These are phyloP conservation scores for Cyclotella atomus DNA, from an alignment of 108 stramenopile species.

Conservation along the genomic window DNA sequence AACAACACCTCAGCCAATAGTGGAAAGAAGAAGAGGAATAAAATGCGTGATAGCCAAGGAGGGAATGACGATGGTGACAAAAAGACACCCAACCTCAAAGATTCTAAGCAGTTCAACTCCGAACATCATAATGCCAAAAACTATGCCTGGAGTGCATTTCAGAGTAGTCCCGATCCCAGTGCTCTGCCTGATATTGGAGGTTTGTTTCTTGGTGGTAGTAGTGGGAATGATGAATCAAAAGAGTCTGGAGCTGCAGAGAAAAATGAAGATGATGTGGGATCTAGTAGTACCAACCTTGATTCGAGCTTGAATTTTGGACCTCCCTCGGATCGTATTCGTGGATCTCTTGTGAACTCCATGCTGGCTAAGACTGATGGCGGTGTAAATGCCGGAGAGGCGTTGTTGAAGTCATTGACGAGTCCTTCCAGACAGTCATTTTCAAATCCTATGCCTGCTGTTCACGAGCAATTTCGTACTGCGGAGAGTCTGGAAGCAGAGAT, in stretches of 20 bases:
- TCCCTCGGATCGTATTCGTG: constrained; percentile 18
- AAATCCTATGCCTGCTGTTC: background rate
- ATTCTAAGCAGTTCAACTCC: background rate
- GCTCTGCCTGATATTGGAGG: constrained; percentile 58
- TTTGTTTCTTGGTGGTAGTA: constrained; percentile 28
- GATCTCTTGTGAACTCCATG: constrained; percentile 32
- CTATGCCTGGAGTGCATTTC: constrained; percentile 88
- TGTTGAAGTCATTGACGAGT: constrained; percentile 28
- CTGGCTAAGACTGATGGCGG: constrained; percentile 17
- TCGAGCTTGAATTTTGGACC: constrained; percentile 5
- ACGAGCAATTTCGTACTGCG: constrained; percentile 23
- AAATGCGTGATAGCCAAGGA: constrained; percentile 11
- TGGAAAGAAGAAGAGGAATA: constrained; percentile 33
- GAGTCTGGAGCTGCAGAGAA: background rate
- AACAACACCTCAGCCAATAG: background rate
- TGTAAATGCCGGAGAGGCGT: constrained; percentile 27
- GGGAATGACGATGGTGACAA: background rate
- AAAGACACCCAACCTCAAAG: constrained; percentile 4
- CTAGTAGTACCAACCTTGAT: background rate
- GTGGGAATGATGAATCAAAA: constrained; percentile 1
- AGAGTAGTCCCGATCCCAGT: constrained; percentile 82
- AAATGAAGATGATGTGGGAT: constrained; percentile 2
- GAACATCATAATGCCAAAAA: constrained; percentile 35
- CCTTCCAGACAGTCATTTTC: constrained; percentile 13
- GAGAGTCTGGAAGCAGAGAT: constrained; percentile 31